phyloP scores from a whole-genome alignment of 495 filamentous ascomycete genomes.

The Lophiotrema nucula region DNA sequence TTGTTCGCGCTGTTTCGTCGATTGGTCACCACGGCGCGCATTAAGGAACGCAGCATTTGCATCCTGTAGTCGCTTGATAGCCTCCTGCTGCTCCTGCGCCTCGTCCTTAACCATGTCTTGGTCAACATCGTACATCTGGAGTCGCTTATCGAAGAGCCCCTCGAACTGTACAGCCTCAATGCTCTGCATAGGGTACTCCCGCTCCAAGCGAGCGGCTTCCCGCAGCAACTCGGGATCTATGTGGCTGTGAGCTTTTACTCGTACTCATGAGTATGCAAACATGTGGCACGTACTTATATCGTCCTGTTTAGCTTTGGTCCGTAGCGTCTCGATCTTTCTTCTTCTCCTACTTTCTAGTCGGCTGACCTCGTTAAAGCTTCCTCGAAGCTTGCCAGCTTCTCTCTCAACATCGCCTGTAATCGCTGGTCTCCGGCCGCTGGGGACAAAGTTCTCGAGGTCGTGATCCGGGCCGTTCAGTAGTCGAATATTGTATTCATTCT shows the following conservation, averaged over 20 bases:
- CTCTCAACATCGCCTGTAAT: conserved; percentile 78
- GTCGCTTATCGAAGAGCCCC: conserved; percentile 77
- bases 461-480: conserved; percentile 76
- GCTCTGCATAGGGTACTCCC: conserved; percentile 76
- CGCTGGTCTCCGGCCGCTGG: conserved; percentile 72
- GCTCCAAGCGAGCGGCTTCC: conserved; percentile 81
- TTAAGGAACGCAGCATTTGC: conserved; percentile 75
- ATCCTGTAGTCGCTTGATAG: conserved; percentile 63
- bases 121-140: conserved; percentile 77
- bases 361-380: conserved; percentile 75
- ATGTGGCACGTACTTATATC: conserved; percentile 69
- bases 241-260: conserved; percentile 15
- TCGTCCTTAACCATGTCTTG: conserved; percentile 68
- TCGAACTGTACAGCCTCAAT: conserved; percentile 89
- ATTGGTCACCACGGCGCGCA: conserved; percentile 68
- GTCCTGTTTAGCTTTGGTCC: conserved; percentile 76
- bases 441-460: conserved; percentile 82
- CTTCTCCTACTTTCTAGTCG: conserved; percentile 75
- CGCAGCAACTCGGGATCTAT: conserved; percentile 67
- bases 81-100: conserved; percentile 69
- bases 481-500: conserved; percentile 69
- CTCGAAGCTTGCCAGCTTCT: conserved; percentile 70
- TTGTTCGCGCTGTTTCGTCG: conserved; percentile 74
- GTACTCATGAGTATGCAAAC: too few relatives aligned
- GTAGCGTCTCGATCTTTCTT: conserved; percentile 70